Conservation (phyloP, 2,329 filamentous ascomycete species). For the Neodidymelliopsis sp. region DNA sequence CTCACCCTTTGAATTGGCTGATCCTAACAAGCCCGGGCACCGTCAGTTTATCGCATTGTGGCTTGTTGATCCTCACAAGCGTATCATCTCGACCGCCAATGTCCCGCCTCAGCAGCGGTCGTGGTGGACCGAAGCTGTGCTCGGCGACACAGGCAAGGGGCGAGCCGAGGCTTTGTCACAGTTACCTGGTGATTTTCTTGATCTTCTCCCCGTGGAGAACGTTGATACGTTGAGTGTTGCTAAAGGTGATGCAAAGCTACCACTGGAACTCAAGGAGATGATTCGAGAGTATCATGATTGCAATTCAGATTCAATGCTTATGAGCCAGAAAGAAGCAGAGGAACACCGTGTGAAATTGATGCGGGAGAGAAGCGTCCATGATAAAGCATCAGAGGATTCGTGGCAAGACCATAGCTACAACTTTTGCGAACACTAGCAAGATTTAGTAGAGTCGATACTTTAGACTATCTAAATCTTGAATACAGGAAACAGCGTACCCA, state of each 20-base stretch:
- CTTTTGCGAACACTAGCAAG: too few relatives aligned
- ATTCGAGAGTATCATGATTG: constrained; percentile 20
- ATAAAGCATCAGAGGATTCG: not conserved
- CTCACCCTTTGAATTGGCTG: constrained; percentile 56
- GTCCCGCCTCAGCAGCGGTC: constrained; percentile 60
- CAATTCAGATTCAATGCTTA: constrained; percentile 14
- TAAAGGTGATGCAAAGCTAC: constrained; percentile 4
- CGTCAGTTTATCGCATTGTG: constrained; percentile 65
- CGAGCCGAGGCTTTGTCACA: constrained; percentile 14
- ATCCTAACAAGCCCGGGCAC: constrained; percentile 62
- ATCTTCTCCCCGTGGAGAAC: constrained; percentile 20
- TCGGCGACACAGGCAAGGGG: constrained; percentile 6
- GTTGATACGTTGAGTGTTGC: not conserved
- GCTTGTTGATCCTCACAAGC: constrained; percentile 63
- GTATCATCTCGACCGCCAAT: constrained; percentile 61
- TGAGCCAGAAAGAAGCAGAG: constrained; percentile 28
- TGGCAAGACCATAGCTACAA: too few relatives aligned
- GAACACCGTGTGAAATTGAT: constrained; percentile 23
- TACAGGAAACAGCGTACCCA: too few relatives aligned
- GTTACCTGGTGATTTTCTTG: constrained; percentile 26
- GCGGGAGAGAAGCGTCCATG: constrained; percentile 12
- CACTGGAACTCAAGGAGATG: constrained; percentile 25
- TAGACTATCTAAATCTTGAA: too few relatives aligned
- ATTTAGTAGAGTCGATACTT: too few relatives aligned
- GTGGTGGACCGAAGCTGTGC: constrained; percentile 50